Percentiles rank a stretch among this genome's conserved stretches.
phyloP scores from a whole-genome alignment of 2,329 filamentous ascomycete species.

The Cladophialophora chaetospira region DNA sequence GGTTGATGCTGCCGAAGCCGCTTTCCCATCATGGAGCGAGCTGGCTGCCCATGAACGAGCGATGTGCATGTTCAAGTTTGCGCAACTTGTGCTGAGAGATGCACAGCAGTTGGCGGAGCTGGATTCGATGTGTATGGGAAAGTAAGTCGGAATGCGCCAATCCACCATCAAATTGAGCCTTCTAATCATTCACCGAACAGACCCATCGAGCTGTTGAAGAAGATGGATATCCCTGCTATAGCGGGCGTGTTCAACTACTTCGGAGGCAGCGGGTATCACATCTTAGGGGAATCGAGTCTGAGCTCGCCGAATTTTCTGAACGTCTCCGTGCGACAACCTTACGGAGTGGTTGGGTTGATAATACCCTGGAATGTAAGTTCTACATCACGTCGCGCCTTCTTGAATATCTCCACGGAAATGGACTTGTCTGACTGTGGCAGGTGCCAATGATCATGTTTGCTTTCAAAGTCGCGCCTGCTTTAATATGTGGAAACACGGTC shows the following conservation, averaged over 20 bases:
- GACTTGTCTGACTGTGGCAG: conserved; percentile 8
- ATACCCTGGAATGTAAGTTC: conserved; percentile 46
- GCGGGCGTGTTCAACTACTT: conserved; percentile 26
- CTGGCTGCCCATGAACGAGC: conserved; percentile 27
- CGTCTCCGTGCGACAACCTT: conserved; percentile 34
- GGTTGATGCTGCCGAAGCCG: conserved; percentile 40
- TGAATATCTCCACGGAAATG: too few relatives aligned
- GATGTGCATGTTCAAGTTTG: conserved; percentile 47
- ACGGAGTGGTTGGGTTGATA: conserved; percentile 39
- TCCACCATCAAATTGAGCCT: too few relatives aligned
- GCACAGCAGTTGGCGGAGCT: conserved; percentile 35
- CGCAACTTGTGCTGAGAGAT: conserved; percentile 42
- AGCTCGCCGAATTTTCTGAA: conserved; percentile 30
- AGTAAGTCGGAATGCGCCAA: conserved; percentile 26
- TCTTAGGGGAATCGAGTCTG: conserved; percentile 24
- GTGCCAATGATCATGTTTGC: conserved; percentile 18
- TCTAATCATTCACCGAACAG: not conserved
- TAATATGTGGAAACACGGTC: conserved; percentile 50
- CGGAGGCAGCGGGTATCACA: conserved; percentile 27
- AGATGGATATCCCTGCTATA: conserved; percentile 17
- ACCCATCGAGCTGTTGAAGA: conserved; percentile 15
- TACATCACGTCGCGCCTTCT: not conserved
- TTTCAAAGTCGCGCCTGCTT: conserved; percentile 50
- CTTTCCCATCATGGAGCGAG: conserved; percentile 45
- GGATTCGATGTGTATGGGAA: conserved; percentile 41